Evolutionary conservation across 805 yeast species (phyloP).

Genomic region (Pichia insulana): DNA sequence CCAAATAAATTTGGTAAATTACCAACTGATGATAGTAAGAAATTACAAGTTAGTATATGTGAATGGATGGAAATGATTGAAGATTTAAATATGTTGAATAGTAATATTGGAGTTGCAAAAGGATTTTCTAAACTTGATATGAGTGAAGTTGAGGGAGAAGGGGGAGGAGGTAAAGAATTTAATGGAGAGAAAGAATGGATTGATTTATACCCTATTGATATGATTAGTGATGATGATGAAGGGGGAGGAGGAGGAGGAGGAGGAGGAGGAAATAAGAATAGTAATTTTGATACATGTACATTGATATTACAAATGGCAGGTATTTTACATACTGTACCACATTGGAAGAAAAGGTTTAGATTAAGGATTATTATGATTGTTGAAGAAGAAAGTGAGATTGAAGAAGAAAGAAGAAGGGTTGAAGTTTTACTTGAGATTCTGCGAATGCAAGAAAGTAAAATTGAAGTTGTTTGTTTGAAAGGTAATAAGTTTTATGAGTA

Average conservation of each 20-base stretch:
- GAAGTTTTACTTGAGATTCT: conserved; percentile 57
- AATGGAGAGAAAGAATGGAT: conserved; percentile 40
- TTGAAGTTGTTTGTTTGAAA: conserved; percentile 64
- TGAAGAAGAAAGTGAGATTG: conserved; percentile 61
- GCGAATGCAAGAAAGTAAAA: conserved; percentile 67
- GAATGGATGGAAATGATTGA: conserved; percentile 93
- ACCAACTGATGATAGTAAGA: conserved; percentile 60
- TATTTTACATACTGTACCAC: conserved; percentile 84
- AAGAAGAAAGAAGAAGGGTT: conserved; percentile 60
- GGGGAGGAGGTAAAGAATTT: no score
- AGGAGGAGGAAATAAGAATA: conserved; percentile 55
- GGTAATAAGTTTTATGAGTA: conserved; percentile 59
- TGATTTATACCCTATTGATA: conserved; percentile 93
- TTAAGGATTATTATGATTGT: conserved; percentile 86
- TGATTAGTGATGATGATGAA: conserved; percentile 52
- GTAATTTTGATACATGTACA: conserved; percentile 94
- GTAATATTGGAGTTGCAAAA: conserved; percentile 89
- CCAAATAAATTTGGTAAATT: conserved; percentile 13
- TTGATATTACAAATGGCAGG: conserved; percentile 90
- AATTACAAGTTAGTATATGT: conserved; percentile 55
- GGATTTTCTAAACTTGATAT: conserved; percentile 44
- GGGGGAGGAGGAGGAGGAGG: conserved; percentile 48
- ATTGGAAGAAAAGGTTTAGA: conserved; percentile 73
- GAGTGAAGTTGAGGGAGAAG: no score
- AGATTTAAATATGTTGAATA: conserved; percentile 78